phyloP scores from a whole-genome alignment of 768 basidiomycete genomes.

The Termitomyces sp. region DNA sequence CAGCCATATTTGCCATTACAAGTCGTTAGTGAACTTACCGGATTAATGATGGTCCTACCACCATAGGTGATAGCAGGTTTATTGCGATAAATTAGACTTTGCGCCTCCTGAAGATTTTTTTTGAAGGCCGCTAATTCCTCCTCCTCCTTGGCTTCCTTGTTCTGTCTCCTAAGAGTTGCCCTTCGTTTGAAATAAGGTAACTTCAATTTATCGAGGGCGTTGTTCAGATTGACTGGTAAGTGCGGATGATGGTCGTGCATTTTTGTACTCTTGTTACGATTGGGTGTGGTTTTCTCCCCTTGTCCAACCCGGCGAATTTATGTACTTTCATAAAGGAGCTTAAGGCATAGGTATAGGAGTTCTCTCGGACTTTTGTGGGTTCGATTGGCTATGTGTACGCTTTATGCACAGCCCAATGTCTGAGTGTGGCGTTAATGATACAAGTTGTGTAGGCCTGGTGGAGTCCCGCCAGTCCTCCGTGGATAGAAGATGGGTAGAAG shows the following conservation, averaged over 20 bases:
- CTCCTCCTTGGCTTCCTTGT: background rate
- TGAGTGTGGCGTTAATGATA: background rate
- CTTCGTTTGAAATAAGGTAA: constrained; percentile 5
- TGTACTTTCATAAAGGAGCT: background rate
- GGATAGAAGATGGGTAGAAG: background rate
- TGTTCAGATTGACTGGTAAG: background rate
- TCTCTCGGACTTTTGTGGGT: constrained; percentile 1
- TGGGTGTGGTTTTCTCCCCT: too few species aligned
- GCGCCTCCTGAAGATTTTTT: constrained; percentile 2
- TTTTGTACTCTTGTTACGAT: background rate
- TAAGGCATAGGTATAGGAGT: background rate
- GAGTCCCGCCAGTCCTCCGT: background rate
- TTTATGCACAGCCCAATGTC: background rate
- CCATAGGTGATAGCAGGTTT: background rate
- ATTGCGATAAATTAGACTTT: background rate
- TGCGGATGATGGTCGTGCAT: background rate
- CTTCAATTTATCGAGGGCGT: background rate
- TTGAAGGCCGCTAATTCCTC: constrained; percentile 1
- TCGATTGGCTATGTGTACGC: background rate
- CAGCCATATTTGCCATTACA: background rate
- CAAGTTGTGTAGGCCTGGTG: background rate
- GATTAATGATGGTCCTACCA: constrained; percentile 2
- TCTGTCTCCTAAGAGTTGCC: background rate
- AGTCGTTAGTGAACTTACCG: background rate
- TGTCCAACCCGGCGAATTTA: background rate